Evolutionary conservation across 805 yeast species (phyloP).

Genomic region (Lipomyces yamanashiensis): DNA sequence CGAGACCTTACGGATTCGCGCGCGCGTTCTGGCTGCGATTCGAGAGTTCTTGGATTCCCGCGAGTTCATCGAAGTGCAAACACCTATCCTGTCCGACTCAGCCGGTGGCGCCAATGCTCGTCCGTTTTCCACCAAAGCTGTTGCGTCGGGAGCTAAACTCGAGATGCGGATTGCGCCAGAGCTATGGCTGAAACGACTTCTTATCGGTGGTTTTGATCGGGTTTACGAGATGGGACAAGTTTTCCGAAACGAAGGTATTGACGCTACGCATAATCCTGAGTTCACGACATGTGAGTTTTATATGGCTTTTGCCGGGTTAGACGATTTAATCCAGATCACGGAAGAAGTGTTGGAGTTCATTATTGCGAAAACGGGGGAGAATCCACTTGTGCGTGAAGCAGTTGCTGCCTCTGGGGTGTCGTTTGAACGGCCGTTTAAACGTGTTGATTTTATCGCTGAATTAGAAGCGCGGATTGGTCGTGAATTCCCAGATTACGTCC

Average conservation of each 20-base stretch:
- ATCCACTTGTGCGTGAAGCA: constrained; percentile 2
- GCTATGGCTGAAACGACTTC: constrained; percentile 83
- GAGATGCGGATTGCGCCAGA: constrained; percentile 92
- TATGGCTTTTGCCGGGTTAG: constrained; percentile 96
- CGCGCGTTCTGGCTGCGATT: constrained; percentile 58
- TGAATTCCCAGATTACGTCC: constrained; percentile 50
- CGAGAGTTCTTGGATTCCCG: constrained; percentile 59
- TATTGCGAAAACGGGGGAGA: constrained; percentile 35
- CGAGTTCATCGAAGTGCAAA: constrained; percentile 80
- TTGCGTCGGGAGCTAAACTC: constrained; percentile 43
- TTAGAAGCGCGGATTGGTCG: constrained; percentile 60
- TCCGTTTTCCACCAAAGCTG: constrained; percentile 68
- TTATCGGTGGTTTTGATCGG: constrained; percentile 82
- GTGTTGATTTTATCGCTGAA: constrained; percentile 69
- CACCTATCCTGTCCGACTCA: constrained; percentile 73
- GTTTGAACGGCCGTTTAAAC: constrained; percentile 44
- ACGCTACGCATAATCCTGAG: constrained; percentile 98
- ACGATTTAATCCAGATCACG: constrained; percentile 87
- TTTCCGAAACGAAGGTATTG: constrained; percentile 95
- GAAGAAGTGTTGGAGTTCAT: constrained; percentile 58
- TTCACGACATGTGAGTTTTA: constrained; percentile 98
- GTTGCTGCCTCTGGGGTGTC: background rate
- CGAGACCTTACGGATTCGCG: constrained; percentile 56
- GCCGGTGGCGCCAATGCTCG: constrained; percentile 91
- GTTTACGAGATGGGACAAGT: constrained; percentile 84